A percentile compares a stretch with the other conserved stretches of the same genome.
phyloP scores from a whole-genome alignment of 306 rosid species.

The Trifolium fragiferum region DNA sequence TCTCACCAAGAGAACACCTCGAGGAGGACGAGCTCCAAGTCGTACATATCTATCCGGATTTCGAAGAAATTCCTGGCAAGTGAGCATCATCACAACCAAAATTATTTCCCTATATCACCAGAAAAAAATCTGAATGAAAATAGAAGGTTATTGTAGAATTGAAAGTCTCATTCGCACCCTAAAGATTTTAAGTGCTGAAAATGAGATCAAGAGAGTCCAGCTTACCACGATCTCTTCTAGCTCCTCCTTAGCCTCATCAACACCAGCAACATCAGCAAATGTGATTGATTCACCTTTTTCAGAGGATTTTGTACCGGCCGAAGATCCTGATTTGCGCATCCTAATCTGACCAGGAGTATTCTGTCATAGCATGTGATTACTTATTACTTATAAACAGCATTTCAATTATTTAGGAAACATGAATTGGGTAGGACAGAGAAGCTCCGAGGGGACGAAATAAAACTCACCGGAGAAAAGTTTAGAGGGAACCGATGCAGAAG shows the following conservation, averaged over 20 bases:
- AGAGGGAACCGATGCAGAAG: slow-evolving; percentile 89
- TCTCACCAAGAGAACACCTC: slow-evolving; percentile 99
- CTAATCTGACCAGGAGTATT: slow-evolving; percentile 90
- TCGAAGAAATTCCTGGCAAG: slow-evolving; percentile 92
- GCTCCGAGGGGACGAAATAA: slow-evolving; percentile 15
- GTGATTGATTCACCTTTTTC: slow-evolving; percentile 86
- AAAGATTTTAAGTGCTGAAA: slow-evolving; percentile 30
- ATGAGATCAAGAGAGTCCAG: slow-evolving; percentile 42
- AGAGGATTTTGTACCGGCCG: slow-evolving; percentile 74
- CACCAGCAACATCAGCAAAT: slow-evolving; percentile 97
- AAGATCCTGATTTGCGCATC: slow-evolving; percentile 80
- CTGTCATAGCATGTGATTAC: slow-evolving; percentile 57
- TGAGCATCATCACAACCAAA: slow-evolving; percentile 46
- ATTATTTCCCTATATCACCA: slow-evolving; percentile 33
- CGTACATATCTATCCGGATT: slow-evolving; percentile 87
- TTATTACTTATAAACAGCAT: slow-evolving; percentile 48
- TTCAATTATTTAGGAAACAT: slow-evolving; percentile 31
- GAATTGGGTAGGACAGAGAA: slow-evolving; percentile 30
- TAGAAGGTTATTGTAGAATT: neutral
- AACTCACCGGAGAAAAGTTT: slow-evolving; percentile 81
- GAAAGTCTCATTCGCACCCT: slow-evolving; percentile 43
- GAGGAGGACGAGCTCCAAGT: slow-evolving; percentile 99
- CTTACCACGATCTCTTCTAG: slow-evolving; percentile 99
- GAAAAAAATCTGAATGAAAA: slow-evolving; percentile 25
- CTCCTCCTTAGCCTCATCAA: slow-evolving; percentile 99